Percentiles rank a stretch among this genome's conserved stretches.
Conservation (phyloP, 2,329 filamentous ascomycete species). For the Monosporascus sp. region DNA sequence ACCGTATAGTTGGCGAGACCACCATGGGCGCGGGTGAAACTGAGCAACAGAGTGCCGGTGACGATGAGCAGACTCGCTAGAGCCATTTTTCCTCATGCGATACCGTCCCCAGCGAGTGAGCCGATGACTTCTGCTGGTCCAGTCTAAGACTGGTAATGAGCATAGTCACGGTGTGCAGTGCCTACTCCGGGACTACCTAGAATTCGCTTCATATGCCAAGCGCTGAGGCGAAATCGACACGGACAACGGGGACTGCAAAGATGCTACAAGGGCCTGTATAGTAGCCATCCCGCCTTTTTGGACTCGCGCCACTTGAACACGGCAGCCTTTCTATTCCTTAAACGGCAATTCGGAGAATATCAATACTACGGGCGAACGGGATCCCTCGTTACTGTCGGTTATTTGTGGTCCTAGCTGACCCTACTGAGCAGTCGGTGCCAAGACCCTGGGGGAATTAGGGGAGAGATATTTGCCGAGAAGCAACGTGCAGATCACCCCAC, state of each 20-base stretch:
- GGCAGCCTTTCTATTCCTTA: not conserved
- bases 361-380: not conserved
- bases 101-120: not conserved
- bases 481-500: not conserved
- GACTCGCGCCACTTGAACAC: not conserved
- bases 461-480: not conserved
- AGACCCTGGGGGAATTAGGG: not conserved
- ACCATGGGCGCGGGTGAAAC: slow-evolving; percentile 26
- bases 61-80: slow-evolving; percentile 3
- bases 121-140: not conserved
- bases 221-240: not conserved
- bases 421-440: not conserved
- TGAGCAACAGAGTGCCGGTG: slow-evolving; percentile 9
- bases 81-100: slow-evolving; percentile 5
- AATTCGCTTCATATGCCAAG: not conserved
- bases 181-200: not conserved
- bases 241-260: not conserved
- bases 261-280: not conserved
- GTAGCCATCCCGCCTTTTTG: not conserved
- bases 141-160: not conserved
- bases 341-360: not conserved
- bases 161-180: not conserved
- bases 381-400: not conserved
- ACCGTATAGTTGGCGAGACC: slow-evolving; percentile 37
- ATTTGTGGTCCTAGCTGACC: not conserved